These are phyloP conservation scores for Stylonectria norvegica DNA, from an alignment of 2,329 filamentous ascomycete genomes.

Conservation along the genomic window DNA sequence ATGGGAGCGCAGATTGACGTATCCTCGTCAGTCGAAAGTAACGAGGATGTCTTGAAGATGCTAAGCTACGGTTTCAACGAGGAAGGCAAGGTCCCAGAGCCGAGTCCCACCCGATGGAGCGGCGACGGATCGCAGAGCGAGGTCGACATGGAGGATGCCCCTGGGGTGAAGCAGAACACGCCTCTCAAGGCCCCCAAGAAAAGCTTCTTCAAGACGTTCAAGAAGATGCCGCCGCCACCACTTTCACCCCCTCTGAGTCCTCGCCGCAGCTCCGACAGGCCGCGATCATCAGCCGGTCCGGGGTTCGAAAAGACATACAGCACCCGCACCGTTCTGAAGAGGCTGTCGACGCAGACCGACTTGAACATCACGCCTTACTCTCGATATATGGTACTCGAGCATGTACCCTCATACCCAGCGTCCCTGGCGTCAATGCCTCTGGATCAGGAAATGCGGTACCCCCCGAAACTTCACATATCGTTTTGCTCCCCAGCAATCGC, in stretches of 20 bases:
- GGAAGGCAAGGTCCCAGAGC: constrained; percentile 15
- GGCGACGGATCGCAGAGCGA: constrained; percentile 15
- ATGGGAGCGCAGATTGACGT: constrained; percentile 57
- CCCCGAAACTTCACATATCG: constrained; percentile 38
- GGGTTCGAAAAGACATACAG: constrained; percentile 25
- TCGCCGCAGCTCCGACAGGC: constrained; percentile 24
- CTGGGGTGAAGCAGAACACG: constrained; percentile 18
- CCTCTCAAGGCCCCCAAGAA: constrained; percentile 26
- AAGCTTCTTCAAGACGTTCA: constrained; percentile 36
- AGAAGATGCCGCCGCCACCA: constrained; percentile 21
- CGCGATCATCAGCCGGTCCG: constrained; percentile 21
- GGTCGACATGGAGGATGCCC: constrained; percentile 26
- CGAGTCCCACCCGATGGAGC: constrained; percentile 13
- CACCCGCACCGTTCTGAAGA: constrained; percentile 24
- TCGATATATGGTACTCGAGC: constrained; percentile 32
- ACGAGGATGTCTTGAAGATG: constrained; percentile 49
- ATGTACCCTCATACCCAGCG: constrained; percentile 23
- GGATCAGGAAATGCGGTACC: constrained; percentile 27
- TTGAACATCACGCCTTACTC: constrained; percentile 27
- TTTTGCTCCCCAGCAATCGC: constrained; percentile 47
- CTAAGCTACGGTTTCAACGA: constrained; percentile 36
- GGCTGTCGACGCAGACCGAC: constrained; percentile 17
- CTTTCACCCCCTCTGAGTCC: constrained; percentile 25
- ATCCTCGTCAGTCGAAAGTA: constrained; percentile 49
- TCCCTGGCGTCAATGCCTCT: constrained; percentile 24